phyloP scores from a whole-genome alignment of 371 early-diverging fungal genomes.

The Smittium culicis region DNA sequence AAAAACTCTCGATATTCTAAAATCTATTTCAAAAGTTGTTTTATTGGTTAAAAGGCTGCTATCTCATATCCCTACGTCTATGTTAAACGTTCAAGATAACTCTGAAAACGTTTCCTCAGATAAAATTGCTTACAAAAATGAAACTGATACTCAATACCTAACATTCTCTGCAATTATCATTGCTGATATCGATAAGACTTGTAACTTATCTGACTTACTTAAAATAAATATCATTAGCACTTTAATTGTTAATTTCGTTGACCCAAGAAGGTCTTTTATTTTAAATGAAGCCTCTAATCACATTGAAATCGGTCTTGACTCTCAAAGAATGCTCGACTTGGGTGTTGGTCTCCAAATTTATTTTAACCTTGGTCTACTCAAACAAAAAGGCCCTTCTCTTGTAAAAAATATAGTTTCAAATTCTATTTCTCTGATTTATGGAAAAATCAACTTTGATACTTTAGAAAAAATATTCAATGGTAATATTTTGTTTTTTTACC shows the following conservation, averaged over 20 bases:
- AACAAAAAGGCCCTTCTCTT: not conserved
- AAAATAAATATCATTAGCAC: not conserved
- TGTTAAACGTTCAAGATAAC: too few relatives aligned
- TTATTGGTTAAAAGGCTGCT: not conserved
- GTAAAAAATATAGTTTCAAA: not conserved
- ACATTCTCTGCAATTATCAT: not conserved
- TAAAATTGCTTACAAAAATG: not conserved
- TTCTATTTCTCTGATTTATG: not conserved
- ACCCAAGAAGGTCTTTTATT: not conserved
- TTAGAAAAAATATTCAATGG: not conserved
- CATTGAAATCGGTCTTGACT: not conserved
- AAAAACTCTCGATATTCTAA: not conserved
- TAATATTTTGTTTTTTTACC: not conserved
- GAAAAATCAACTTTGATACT: not conserved
- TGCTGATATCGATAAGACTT: not conserved
- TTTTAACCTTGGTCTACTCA: not conserved
- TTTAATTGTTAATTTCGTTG: not conserved
- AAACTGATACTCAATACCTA: not conserved
- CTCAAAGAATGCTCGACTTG: not conserved
- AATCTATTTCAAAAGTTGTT: not conserved
- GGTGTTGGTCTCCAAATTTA: not conserved
- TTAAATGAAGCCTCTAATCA: not conserved
- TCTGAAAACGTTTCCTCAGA: not conserved
- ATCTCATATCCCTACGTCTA: not conserved
- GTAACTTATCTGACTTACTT: not conserved